Base-by-base conservation (phyloP, 2,329 filamentous ascomycete species). In the Arthrobotrys sphaeroides region DNA sequence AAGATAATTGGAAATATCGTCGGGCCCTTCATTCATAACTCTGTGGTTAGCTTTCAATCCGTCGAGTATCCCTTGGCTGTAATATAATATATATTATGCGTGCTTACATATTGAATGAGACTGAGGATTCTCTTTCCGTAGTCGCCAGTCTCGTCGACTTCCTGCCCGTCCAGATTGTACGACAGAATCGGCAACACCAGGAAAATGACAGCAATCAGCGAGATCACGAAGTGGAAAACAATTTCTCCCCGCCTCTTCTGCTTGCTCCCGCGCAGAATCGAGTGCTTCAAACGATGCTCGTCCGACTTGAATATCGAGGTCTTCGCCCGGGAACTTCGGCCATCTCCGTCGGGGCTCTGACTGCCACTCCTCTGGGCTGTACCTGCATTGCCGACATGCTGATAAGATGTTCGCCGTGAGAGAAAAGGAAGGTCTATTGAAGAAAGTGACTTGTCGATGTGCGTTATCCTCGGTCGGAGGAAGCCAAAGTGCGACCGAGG, bases 1-100 rank as follows among this genome's bases (percentile, higher is more conserved):
- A 73, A 73, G 1, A 73, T 73, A 9, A 73, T 73, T 3, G 69
- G 69, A 28, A 73, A 73, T n/a, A 73, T 73, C 4, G 69, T 73
- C 10, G 69, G 69, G 4, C 69, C 69, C 69, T 73, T 31, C 10
- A 42, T 5, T 2, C 5, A 16, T 26, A 51, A n/a, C n/a, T n/a
- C n/a, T n/a, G n/a, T n/a, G 5, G 13, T 62, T 33, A 47, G 16
- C 16, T 13, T 20, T n/a, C n/a, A n/a, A n/a, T n/a, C n/a, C n/a
- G n/a, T n/a, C n/a, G n/a, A n/a, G n/a, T n/a, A n/a, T n/a, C n/a
- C n/a, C n/a, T n/a, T n/a, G n/a, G n/a, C n/a, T n/a, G n/a, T n/a
- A n/a, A n/a, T n/a, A n/a, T n/a, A n/a, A n/a, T n/a, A n/a, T n/a
- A n/a, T n/a, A n/a, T n/a, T n/a, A n/a, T n/a, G n/a, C n/a, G 36